These are phyloP conservation scores for Bolboschoenus planiculmis DNA, from an alignment of 176 grass and related monocot genomes.

Conservation along the genomic window DNA sequence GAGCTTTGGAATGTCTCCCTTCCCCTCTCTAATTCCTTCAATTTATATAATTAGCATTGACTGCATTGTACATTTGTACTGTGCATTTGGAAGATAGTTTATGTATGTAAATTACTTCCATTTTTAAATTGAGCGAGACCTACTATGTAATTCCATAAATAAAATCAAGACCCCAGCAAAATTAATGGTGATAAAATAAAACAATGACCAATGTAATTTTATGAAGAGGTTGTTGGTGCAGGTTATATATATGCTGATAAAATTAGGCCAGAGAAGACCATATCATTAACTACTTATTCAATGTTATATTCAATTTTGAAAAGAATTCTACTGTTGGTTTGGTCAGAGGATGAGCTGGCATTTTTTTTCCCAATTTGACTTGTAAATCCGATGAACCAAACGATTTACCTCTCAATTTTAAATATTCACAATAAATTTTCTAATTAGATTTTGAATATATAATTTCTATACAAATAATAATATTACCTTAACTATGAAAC, in stretches of 20 bases:
- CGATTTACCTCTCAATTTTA: background rate
- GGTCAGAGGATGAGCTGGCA: background rate
- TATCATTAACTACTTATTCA: background rate
- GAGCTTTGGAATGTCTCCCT: background rate
- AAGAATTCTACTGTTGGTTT: background rate
- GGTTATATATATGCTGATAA: background rate
- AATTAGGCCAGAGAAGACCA: background rate
- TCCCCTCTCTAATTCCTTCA: background rate
- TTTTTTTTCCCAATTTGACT: background rate
- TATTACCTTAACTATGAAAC: no score
- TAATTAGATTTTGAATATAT: no score
- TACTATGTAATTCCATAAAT: background rate
- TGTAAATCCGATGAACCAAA: background rate
- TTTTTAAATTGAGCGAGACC: background rate
- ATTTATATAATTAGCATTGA: slow-evolving; percentile 4
- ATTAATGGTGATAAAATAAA: background rate
- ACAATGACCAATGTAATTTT: background rate
- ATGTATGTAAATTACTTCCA: background rate
- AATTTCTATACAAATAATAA: no score
- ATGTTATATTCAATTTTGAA: background rate
- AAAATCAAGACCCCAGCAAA: background rate
- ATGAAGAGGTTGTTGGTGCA: background rate
- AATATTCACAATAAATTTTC: no score
- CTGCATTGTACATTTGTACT: background rate
- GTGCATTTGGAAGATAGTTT: background rate